A percentile compares a stretch with the other conserved stretches of the same genome.
phyloP scores from a whole-genome alignment of 495 filamentous ascomycete species.

The Penicillium bovifimosum region DNA sequence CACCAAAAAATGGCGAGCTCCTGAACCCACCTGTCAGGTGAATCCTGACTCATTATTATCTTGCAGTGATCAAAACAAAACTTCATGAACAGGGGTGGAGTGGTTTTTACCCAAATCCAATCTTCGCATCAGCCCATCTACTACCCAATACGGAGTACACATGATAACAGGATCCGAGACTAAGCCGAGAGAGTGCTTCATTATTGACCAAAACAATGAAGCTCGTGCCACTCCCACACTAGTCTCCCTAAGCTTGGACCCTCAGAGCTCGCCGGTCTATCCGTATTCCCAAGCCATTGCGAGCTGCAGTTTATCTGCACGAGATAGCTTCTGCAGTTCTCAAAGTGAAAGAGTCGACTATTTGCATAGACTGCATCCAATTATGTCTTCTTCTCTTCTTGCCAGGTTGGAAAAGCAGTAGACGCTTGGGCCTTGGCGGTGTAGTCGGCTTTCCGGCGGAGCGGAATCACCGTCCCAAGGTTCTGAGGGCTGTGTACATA shows the following conservation, averaged over 20 bases:
- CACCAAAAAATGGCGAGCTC: not conserved
- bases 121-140: too few relatives aligned
- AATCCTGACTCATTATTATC: not conserved
- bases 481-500: too few relatives aligned
- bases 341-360: too few relatives aligned
- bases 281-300: not conserved
- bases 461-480: not conserved
- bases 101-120: too few relatives aligned
- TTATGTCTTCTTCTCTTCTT: too few relatives aligned
- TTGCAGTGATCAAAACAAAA: not conserved
- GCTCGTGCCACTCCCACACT: constrained; percentile 1
- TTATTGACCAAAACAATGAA: not conserved
- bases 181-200: not conserved
- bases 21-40: constrained; percentile 7
- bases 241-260: not conserved
- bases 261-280: not conserved
- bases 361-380: not conserved
- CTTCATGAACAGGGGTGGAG: not conserved
- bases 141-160: not conserved
- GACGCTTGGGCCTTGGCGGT: not conserved
- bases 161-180: not conserved
- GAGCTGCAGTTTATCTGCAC: not conserved
- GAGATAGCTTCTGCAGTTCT: not conserved
- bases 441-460: not conserved
- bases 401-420: not conserved